Evolutionary conservation across 1,284 basidiomycete genomes (phyloP), one percentile per base, ranked within the genome.

Genomic region (Tilletia indica): DNA sequence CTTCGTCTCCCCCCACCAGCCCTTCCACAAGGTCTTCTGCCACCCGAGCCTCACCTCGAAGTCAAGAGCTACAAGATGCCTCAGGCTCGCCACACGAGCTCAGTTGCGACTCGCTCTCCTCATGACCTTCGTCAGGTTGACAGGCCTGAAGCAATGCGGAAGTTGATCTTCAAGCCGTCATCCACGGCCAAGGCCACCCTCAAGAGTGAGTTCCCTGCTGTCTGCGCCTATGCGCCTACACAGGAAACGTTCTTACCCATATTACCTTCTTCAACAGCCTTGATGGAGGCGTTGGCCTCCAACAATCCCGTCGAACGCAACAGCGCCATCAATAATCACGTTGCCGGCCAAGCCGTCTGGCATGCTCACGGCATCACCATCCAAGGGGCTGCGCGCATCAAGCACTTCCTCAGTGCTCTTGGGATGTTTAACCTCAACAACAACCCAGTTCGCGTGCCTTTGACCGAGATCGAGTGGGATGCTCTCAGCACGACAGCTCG

Each of bases 381-480:
- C 47, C 38, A 45, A 14, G 39, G 47, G 4, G 39, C 54, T 11
- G 54, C 61, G 19, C 61, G 54, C 45, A 31, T 49, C 21, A 25
- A 58, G 25, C 39, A 31, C 25, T 31, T 56, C 38, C 39, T 69
- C 42, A n/a, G 16, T 19, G 48, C 54, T 42, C 14, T 69, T 48
- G 38, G 21, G n/a, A 36, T 54, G 25, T 14, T 69, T 38, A 49
- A 36, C 36, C 34, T 58, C 21, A 16, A 45, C 39, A 21, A 21
- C 68, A 56, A 69, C 39, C 39, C 54, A 16, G 48, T 54, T 21
- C 68, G 11, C 36, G 8, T 51, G 5, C 38, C 38, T 9, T 16
- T 8, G 34, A 25, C 54, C 42, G 54, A 58, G 11, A n/a, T 68
- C 67, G 34, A 48, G 1, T 54, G 48, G 67, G 67, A 68, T 31